Base-by-base conservation (phyloP, 179 eudicot species). In the Nepenthes alata region DNA sequence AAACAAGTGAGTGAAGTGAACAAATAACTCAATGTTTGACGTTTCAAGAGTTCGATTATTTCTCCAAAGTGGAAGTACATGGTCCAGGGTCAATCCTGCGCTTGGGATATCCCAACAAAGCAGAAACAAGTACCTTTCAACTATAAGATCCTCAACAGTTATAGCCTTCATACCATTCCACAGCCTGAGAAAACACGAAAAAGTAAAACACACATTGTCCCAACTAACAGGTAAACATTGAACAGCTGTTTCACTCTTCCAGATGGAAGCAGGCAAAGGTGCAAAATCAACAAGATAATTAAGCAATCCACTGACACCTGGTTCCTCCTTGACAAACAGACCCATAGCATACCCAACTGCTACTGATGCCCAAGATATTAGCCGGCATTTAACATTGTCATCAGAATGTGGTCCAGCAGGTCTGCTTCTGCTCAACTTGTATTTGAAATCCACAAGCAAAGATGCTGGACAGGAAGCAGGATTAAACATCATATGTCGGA, bases 21-120 rank as follows among this genome's bases (percentile, higher is more conserved):
- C 61, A 63, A 94, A 80, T 67, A 71, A 77, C 62, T 78, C 83
- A 75, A 75, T 68, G 64, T 74, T 77, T 65, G 85, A 76, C 44
- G 70, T 59, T 64, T 83, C 86, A 73, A 80, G 66, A 66, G 44
- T 67, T 35, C 41, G 73, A 57, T 68, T 60, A 54, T 74, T 67
- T 54, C 73, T 59, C 59, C 78, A 74, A 58, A 63, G 50, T 53
- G 61, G 73, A 61, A 67, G 69, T 56, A 79, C 53, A 67, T 62
- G 66, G 53, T 73, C 79, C 50, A 41, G 48, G 6, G 77, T 65
- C 70, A 81, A 75, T 68, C 73, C 75, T 73, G 65, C 73, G 63
- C 73, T 59, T 57, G 96, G 86, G 59, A 84, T 61, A 77, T 90
- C 97, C 95, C 94, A 87, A 73, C 97, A 94, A 76, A 94, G 96